Base-by-base conservation (phyloP, 2,329 filamentous ascomycete species). In the Diplodia seriata region DNA sequence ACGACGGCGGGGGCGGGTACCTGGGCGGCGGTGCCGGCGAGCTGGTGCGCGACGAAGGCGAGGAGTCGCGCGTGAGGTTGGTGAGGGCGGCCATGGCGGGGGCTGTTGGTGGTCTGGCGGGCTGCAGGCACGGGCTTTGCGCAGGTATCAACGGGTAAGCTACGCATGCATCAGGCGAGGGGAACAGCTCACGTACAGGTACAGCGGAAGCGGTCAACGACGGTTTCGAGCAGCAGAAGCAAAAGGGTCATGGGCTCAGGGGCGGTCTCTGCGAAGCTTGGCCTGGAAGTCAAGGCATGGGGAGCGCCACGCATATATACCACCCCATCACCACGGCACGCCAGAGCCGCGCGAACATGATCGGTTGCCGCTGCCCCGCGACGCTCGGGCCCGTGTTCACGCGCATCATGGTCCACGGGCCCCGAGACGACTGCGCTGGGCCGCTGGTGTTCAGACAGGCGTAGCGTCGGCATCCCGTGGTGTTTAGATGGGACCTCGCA, bases 1-100 rank as follows among this genome's bases (percentile, higher is more conserved):
- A 61, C 29, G 61, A 64, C 47, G 61, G 57, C 49, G 61, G 36
- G 7, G 61, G 61, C 49, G 61, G 18, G 18, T 64, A 53, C 61
- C 20, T 63, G 43, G 59, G 59, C 59, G 59, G 59, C 15, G 43
- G 26, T 9, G 43, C 43, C 43, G 59, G 59, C 15, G 40, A 40
- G 40, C 57, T 62, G 57, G 29, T 23, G 4, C 59, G 43, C 29
- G 59, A 63, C 29, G 59, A 63, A 3, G 59, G 11, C n/a, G 50
- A 51, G 11, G 47, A 53, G 61, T 49, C 40, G 61, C 47, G 50
- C n/a, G 49, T 29, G 61, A 40, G 5, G 43, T 47, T 47, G 43
- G 43, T 47, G 43, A 47, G 43, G 31, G 61, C 36, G 47, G 47
- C 47, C 61, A 64, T 63, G 15, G 23, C 43, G 56, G 23, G 38